These are phyloP conservation scores for Mycena alexandri DNA, from an alignment of 768 basidiomycete species.

Conservation along the genomic window DNA sequence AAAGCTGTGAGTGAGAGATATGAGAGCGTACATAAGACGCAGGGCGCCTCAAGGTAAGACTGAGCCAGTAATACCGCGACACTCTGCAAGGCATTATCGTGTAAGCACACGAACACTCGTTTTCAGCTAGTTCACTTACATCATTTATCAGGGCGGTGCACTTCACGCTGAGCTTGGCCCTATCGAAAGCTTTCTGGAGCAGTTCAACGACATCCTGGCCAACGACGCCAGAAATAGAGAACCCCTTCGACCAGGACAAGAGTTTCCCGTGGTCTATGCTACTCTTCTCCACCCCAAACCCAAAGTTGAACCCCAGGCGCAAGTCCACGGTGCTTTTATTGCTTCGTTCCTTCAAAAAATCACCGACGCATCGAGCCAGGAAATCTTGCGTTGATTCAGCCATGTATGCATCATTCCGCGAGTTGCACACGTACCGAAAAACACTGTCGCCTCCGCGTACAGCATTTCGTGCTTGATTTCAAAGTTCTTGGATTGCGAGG, in stretches of 20 bases:
- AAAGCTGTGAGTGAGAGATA: background rate
- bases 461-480: no score
- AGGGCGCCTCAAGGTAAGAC: background rate
- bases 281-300: background rate
- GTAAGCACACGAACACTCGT: no score
- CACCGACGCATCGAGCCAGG: background rate
- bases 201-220: background rate
- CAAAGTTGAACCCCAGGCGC: background rate
- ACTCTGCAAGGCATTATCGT: no score
- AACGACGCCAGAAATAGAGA: background rate
- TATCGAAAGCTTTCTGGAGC: background rate
- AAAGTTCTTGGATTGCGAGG: no score
- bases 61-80: background rate
- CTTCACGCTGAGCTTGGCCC: background rate
- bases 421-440: no score
- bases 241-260: background rate
- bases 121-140: no score
- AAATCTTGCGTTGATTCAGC: background rate
- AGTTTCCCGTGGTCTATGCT: background rate
- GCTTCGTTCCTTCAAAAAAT: background rate
- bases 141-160: conserved; percentile 1
- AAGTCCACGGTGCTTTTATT: background rate
- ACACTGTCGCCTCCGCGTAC: no score
- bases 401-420: background rate
- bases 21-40: background rate